Base-by-base conservation (phyloP, 129 eudicot species). In the Daucus carota region DNA sequence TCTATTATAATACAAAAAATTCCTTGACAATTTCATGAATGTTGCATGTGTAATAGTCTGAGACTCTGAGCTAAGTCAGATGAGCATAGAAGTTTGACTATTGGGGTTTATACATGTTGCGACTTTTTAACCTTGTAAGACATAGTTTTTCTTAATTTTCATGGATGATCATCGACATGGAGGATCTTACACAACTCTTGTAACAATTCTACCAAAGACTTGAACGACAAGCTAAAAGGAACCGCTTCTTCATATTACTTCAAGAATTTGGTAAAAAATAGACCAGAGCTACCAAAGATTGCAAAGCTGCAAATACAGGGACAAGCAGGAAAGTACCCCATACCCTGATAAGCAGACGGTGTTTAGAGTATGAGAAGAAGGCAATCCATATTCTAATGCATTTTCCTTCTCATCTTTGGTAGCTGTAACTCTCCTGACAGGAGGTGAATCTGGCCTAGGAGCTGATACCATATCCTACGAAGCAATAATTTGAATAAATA, bases 361-460 rank as follows among this genome's bases (percentile, higher is more conserved):
- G 89, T 95, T 91, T 65, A 95, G 99, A 80, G 97, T 95, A 82
- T 95, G 99, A 6, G 99, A 95, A 77, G 99, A 95, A 75, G 99
- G 96, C 71, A 95, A 76, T 71, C 99, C 99, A 70, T 95, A 95
- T 80, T 95, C 99, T 89, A 83, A 76, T 18, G 96, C 97, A 82
- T 89, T 87, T 54, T 89, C 97, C 84, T 87, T 85, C 87, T 95
- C 99, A 85, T 95, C 99, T 77, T 92, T 75, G 40, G 97, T 91
- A 40, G 81, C 88, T 11, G 92, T 91, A 63, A 95, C 44, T 84
- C 92, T 89, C 78, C 96, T 83, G 41, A 95, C 94, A 38, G 88
- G 93, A n/a, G 97, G 97, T 32, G 87, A 89, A 66, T 83, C 88
- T 3, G 99, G 99, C 75, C 99, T 91, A 22, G 99, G 99, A 71